Evolutionary conservation across 345 rosid genomes (phyloP), one percentile per base, ranked within the genome.

Genomic region (Linum trigynum): DNA sequence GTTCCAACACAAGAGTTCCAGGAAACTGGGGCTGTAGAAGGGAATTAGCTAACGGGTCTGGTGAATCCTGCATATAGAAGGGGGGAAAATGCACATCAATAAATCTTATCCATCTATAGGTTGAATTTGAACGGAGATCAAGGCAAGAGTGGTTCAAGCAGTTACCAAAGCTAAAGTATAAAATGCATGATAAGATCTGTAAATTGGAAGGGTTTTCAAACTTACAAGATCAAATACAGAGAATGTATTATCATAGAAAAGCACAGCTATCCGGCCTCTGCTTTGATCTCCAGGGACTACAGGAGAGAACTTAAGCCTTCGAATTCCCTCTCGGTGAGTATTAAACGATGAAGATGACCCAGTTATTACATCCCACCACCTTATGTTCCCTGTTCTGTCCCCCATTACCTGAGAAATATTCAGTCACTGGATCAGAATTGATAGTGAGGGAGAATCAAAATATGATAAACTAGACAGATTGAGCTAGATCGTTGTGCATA

Each of bases 281-380:
- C 91, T 90, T 60, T 80, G 85, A 66, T 92, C 99, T 74, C 99
- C 97, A 73, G 82, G 78, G 75, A 92, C 97, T 75, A 88, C 80
- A 72, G 97, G 99, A 56, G 99, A 92, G 75, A 92, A 92, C 74
- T 88, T 92, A 72, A 92, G 85, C 80, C 99, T 83, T 65, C 96
- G 80, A 58, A 92, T 85, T 76, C 97, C 98, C 68, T 92, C 97
- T 76, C 95, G 81, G 55, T 88, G 95, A 68, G 90, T 85, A 76
- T 82, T 88, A 65, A 94, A 90, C 71, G 97, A 88, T 67, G 99
- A 94, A 70, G 99, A 94, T 64, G 86, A 90, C 56, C 99, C 99
- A 73, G 86, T 88, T 67, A 84, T 90, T 67, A 94, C 90, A 82
- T 94, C 99, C 99, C 99, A 94, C 99, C 99, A 94, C 77, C 99